Evolutionary conservation across 228 moss, liverwort and hornwort genomes (phyloP), one percentile per base, ranked within the genome.

Genomic region (Sphagnum fallax): DNA sequence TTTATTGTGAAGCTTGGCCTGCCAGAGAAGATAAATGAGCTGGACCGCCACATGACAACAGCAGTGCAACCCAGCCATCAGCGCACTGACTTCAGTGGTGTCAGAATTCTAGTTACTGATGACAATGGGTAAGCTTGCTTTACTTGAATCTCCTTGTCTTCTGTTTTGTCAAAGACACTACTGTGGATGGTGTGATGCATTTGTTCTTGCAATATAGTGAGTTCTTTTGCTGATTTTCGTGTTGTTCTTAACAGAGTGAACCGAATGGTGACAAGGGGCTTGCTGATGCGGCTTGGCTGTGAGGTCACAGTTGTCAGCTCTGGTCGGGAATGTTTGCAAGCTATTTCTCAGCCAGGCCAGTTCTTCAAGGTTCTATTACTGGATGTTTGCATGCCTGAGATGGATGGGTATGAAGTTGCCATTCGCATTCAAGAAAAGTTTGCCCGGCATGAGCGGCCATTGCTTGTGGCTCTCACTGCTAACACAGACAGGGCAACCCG

Each of bases 341-440:
- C 79, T 1, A 73, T 87, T 0, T 79, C 84, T 13, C 87, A 84
- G 64, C 79, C 84, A 0, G 84, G 87, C 52, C 80, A 73, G 11
- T 73, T 68, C 16, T 87, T 79, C 50, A 32, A 74, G 48, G 84
- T 87, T 62, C 84, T 84, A 0, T 48, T 87, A 62, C 84, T 87
- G 18, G 84, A 87, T 79, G 71, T 87, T 72, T 87, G 87, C 69
- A 87, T 87, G 87, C 87, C 87, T 16, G 84, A 87, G 75, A 87
- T 87, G 93, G 96, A 97, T 69, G 93, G 93, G 51, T 97, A 91
- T 75, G 96, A 93, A 15, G 93, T 97, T 53, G 96, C 96, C 50
- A 91, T 68, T 12, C 86, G 89, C 67, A 88, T 97, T 59, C 83
- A 82, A 75, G 92, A 97, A 75, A 87, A 82, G 69, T 93, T 90